Conservation (phyloP, 2,329 filamentous ascomycete species). For the Talaromyces albobiverticillius region DNA sequence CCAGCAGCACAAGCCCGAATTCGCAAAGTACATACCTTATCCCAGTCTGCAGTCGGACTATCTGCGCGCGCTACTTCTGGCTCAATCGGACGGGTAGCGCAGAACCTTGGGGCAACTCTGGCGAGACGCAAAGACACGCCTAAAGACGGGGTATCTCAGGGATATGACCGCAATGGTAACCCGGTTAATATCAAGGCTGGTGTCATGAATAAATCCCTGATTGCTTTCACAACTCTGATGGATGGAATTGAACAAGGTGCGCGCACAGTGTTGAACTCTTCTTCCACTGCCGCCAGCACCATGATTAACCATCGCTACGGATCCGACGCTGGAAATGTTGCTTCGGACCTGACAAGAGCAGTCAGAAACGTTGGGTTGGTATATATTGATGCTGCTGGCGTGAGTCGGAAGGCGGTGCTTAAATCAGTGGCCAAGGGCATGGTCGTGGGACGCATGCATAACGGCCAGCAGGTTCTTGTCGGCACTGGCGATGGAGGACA, state of each 20-base stretch:
- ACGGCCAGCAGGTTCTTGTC: conserved; percentile 48
- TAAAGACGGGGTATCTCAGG: conserved; percentile 48
- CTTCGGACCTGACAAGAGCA: conserved; percentile 72
- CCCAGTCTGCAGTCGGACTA: conserved; percentile 71
- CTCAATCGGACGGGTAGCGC: conserved; percentile 75
- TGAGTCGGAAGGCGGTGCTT: conserved; percentile 82
- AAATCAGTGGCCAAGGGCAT: conserved; percentile 97
- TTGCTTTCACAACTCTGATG: conserved; percentile 91
- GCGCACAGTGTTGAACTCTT: conserved; percentile 70
- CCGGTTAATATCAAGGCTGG: conserved; percentile 76
- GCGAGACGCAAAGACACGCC: conserved; percentile 58
- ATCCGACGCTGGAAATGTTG: conserved; percentile 74
- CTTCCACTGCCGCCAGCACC: conserved; percentile 74
- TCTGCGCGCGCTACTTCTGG: conserved; percentile 87
- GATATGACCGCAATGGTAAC: conserved; percentile 68
- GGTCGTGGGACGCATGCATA: conserved; percentile 53
- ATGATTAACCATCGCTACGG: conserved; percentile 91
- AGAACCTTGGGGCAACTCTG: conserved; percentile 80
- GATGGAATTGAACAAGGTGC: conserved; percentile 91
- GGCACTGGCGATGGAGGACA: conserved; percentile 46
- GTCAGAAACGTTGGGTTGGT: conserved; percentile 96
- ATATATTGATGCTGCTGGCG: conserved; percentile 93
- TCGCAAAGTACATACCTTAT: conserved; percentile 86
- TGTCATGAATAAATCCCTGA: conserved; percentile 89
- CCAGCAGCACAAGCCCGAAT: conserved; percentile 80